These are phyloP conservation scores for Gliomastix tumulicola DNA, from an alignment of 2,329 filamentous ascomycete species.

Conservation along the genomic window DNA sequence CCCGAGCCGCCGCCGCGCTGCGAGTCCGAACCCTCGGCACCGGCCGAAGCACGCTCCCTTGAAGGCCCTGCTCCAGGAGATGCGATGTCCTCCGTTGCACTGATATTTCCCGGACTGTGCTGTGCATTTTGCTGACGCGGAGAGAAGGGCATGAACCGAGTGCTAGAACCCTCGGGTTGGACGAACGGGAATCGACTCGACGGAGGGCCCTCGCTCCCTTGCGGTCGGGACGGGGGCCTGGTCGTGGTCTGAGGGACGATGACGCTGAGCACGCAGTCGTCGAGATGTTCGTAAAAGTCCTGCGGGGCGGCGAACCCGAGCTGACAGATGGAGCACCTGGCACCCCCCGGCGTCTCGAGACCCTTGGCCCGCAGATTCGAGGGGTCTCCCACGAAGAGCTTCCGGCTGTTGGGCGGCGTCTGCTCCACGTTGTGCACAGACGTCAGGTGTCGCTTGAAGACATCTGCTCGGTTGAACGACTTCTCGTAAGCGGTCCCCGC, in stretches of 20 bases:
- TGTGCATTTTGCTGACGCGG: no score
- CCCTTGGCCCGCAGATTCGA: neutral
- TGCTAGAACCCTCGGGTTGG: no score
- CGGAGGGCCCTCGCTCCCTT: no score
- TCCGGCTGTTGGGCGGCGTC: slow-evolving; percentile 81
- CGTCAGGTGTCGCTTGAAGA: slow-evolving; percentile 93
- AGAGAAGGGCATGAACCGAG: no score
- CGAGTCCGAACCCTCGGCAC: no score
- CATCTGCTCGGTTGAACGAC: slow-evolving; percentile 92
- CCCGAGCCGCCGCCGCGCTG: no score
- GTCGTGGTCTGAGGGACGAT: slow-evolving; percentile 36
- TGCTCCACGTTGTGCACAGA: slow-evolving; percentile 93
- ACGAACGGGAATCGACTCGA: no score
- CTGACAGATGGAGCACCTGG: slow-evolving; percentile 85
- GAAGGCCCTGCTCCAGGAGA: no score
- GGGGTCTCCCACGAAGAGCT: slow-evolving; percentile 43
- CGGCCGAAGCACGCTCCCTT: no score
- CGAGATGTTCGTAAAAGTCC: slow-evolving; percentile 95
- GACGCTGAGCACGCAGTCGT: slow-evolving; percentile 55
- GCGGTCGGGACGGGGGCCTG: neutral
- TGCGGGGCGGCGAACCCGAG: slow-evolving; percentile 77
- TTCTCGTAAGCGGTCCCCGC: slow-evolving; percentile 84
- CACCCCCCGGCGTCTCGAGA: slow-evolving; percentile 30
- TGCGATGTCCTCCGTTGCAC: no score
- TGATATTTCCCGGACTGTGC: no score